Conservation (phyloP, 345 rosid genomes). For the Toxicodendron radicans region DNA sequence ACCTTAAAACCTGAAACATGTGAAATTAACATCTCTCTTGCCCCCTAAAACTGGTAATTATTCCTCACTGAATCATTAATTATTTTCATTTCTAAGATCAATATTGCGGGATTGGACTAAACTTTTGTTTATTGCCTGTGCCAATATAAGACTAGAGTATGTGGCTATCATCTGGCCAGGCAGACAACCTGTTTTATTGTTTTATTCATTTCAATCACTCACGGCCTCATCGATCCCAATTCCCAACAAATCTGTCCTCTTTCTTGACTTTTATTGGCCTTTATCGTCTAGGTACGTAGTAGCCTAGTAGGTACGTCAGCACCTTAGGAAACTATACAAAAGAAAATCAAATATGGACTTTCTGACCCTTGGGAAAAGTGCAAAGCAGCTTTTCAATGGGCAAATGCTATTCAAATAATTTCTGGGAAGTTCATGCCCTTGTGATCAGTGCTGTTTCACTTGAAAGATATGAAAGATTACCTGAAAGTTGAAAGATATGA, state of each 20-base stretch:
- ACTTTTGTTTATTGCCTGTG: too few relatives aligned
- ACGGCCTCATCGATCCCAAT: background rate
- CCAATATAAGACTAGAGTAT: too few relatives aligned
- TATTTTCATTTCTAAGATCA: background rate
- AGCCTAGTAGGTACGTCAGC: too few relatives aligned
- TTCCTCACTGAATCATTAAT: background rate
- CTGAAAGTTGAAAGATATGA: too few relatives aligned
- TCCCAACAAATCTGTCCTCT: background rate
- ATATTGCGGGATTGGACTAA: too few relatives aligned
- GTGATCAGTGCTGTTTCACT: too few relatives aligned
- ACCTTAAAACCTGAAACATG: background rate
- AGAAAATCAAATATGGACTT: background rate
- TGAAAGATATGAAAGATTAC: too few relatives aligned
- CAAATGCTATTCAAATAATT: background rate
- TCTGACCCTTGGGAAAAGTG: background rate
- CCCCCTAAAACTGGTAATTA: too few relatives aligned
- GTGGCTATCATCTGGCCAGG: background rate
- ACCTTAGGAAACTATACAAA: background rate
- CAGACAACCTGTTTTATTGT: background rate
- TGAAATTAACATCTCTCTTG: too few relatives aligned
- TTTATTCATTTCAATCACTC: background rate
- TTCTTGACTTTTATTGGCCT: background rate
- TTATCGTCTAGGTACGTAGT: background rate
- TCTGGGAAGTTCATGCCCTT: too few relatives aligned
- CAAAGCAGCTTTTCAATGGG: background rate